A percentile compares a stretch with the other conserved stretches of the same genome.
Conservation (phyloP, 2,329 filamentous ascomycete species). For the Aureobasidium sp. region DNA sequence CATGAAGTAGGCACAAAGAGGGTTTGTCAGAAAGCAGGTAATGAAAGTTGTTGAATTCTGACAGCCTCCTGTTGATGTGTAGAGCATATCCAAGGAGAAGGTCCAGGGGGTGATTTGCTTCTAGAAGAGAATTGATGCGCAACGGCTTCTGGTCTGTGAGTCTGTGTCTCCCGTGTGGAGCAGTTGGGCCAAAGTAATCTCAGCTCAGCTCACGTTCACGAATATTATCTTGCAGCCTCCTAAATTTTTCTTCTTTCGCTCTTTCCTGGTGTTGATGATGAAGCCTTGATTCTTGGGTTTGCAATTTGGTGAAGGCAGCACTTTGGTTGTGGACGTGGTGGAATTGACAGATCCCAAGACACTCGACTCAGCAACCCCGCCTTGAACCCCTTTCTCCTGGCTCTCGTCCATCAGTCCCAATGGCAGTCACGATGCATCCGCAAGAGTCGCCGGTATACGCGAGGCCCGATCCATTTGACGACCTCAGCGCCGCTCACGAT, state of each 20-base stretch:
- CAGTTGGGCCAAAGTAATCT: slow-evolving; percentile 5
- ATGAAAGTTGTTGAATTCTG: neutral
- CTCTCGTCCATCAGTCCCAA: neutral
- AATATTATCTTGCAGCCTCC: neutral
- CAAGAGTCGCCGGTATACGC: neutral
- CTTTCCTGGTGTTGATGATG: neutral
- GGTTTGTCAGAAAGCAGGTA: no score
- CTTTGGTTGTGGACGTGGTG: neutral
- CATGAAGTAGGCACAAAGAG: neutral
- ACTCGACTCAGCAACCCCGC: neutral
- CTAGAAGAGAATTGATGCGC: neutral
- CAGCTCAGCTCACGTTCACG: slow-evolving; percentile 1
- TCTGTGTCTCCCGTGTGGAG: neutral
- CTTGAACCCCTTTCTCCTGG: neutral
- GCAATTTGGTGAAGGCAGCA: neutral
- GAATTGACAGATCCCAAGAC: neutral
- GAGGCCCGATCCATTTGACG: slow-evolving; percentile 1
- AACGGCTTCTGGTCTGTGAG: slow-evolving; percentile 1
- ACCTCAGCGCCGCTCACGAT: slow-evolving; percentile 1
- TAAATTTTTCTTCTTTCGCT: neutral
- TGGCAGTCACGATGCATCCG: slow-evolving; percentile 1
- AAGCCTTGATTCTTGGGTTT: neutral
- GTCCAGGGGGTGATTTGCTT: neutral
- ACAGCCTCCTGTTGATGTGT: neutral
- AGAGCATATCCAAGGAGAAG: neutral